Evolutionary conservation across 805 yeast genomes (phyloP), one percentile per base, ranked within the genome.

Genomic region (Saccharomycopsis fibuligera): DNA sequence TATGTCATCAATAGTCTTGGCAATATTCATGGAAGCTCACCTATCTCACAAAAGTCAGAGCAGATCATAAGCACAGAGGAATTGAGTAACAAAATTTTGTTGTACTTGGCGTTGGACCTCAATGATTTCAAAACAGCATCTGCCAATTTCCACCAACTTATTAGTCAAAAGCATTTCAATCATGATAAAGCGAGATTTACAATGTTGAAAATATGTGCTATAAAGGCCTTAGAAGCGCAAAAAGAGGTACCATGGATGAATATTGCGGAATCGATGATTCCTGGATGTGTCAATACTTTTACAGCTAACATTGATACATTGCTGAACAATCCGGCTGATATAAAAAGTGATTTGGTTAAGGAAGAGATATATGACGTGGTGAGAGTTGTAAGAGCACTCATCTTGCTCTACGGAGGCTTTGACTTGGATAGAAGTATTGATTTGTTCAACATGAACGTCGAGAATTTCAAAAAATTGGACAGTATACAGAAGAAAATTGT

Each of bases 401-500:
- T 33, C n/a, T 16, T 33, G 14, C 17, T 33, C 9, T 16, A 33
- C 17, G 37, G 17, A 10, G 37, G n/a, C 9, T 6, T 5, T 6
- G 37, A 44, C 22, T 23, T 49, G 3, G 48, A 44, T 24, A 42
- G 35, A 24, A 39, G 45, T 23, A 29, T 49, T 35, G 44, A 41
- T 14, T 9, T 39, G 14, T 49, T 49, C 41, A 49, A 49, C 30
- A 25, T 14, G 9, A 39, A 39, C 16, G 44, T 49, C 12, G 45
- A 25, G 25, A 21, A 27, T 35, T 38, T 39, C 19, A 38, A 44
- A n/a, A 49, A 44, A 19, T 12, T 35, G 5, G 49, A 41, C 36
- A 27, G 17, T 12, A 21, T 25, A 17, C 21, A n/a, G 8, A 4
- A 21, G 24, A 29, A 8, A 9, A 12, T 9, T 9, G 12, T 9